Evolutionary conservation across 768 basidiomycete species (phyloP), one percentile per base, ranked within the genome.

Genomic region (Rhodotorula diobovata): DNA sequence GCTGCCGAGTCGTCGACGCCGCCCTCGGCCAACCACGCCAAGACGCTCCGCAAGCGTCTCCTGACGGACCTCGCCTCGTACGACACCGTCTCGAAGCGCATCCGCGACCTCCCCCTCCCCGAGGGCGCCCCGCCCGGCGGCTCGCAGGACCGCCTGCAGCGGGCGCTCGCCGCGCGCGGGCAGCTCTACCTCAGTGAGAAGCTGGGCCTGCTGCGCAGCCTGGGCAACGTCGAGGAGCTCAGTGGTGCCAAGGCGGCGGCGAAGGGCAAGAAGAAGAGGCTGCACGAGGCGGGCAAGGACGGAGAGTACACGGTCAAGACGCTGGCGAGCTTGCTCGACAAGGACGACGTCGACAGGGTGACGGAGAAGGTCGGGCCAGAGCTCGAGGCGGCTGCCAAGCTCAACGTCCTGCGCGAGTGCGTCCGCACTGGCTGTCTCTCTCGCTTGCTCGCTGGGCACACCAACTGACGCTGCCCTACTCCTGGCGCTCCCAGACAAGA

Each of bases 11-110:
- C 66, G 28, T 70, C 78, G 18, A 25, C 54, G 20, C 78, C 78
- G 1, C 72, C 79, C 4, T 74, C 76, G 14, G 73, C 78, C 39
- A 48, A 71, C 34, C 88, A 90, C 79, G 90, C 89, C 12, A 83
- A 85, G 18, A 82, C 84, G 4, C 85, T 87, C 0, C 87, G 93
- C 70, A 94, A 93, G 78, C 86, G 87, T 9, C 84, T 99, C 39
- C 81, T 98, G 20, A 89, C 91, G 55, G 86, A 88, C 0, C 93
- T 97, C 79, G 85, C 88, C 11, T 88, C 91, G 61, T 97, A 97
- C 79, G 96, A 99, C 77, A 86, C 86, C 53, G 81, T 97, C 23
- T 85, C 93, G 2, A 96, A 94, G 79, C 87, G 88, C 43, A 91
- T 99, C 77, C 86, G 87, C 64, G 83, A 82, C 68, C 82, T 95